A percentile compares a stretch with the other conserved stretches of the same genome.
Conservation (phyloP, 2,329 filamentous ascomycete genomes). For the Pyrenochaeta sp. region DNA sequence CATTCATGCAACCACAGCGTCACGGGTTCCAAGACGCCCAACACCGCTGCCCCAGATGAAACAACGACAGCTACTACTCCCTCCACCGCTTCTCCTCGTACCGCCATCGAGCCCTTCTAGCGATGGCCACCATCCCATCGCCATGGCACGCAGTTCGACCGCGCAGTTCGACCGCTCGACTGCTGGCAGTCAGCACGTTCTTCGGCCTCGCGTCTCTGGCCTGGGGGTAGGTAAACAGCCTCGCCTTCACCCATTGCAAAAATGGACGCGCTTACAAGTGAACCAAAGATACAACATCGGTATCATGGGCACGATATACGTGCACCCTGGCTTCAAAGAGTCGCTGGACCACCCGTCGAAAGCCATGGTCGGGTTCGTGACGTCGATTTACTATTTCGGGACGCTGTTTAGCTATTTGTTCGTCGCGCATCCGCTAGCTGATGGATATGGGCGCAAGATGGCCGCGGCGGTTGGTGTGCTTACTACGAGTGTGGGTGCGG, state of each 20-base stretch:
- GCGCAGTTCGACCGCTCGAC: conserved; percentile 18
- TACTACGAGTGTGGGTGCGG: conserved; percentile 58
- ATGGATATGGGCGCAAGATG: conserved; percentile 60
- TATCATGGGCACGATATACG: conserved; percentile 63
- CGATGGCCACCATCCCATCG: too few relatives aligned
- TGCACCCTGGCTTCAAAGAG: conserved; percentile 62
- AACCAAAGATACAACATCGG: conserved; percentile 66
- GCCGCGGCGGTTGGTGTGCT: conserved; percentile 59
- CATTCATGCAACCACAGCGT: conserved; percentile 7
- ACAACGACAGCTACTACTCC: too few relatives aligned
- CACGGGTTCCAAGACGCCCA: neutral
- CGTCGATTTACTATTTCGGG: conserved; percentile 65
- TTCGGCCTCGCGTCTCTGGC: conserved; percentile 64
- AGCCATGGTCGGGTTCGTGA: conserved; percentile 60
- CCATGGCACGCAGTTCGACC: conserved; percentile 12
- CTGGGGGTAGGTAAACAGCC: conserved; percentile 62
- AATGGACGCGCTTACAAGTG: conserved; percentile 3
- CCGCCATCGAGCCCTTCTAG: too few relatives aligned
- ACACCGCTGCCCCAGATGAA: neutral
- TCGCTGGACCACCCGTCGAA: conserved; percentile 56
- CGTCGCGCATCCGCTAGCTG: conserved; percentile 60
- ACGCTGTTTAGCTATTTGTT: conserved; percentile 65
- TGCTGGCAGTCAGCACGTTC: conserved; percentile 56
- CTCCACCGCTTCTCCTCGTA: too few relatives aligned
- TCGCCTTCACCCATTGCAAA: neutral